Base-by-base conservation (phyloP, 2,329 filamentous ascomycete species). In the Trichoderma sp. region DNA sequence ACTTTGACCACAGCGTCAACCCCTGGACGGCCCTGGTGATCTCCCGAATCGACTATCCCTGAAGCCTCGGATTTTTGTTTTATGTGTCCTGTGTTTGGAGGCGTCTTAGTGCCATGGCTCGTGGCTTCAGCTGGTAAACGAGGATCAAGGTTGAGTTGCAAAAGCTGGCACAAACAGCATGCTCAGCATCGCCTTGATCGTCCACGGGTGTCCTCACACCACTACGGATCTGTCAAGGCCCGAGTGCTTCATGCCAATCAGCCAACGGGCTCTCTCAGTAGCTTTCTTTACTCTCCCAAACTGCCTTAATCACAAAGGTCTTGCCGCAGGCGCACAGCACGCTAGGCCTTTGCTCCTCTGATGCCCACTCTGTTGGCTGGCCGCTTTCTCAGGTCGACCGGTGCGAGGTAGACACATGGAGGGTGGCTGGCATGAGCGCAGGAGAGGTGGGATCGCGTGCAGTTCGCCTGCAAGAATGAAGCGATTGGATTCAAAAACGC, bases 41-140 rank as follows among this genome's bases (percentile, higher is more conserved):
- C 64, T 66, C 64, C 64, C 59, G 64, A 63, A 62, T 17, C 14
- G 21, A 57, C 21, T 45, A 52, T 52, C 60, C 64, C 60, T 66
- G 59, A 52, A 58, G 47, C 21, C 52, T 64, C 64, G 64, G 64
- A 66, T 66, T 59, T 66, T 66, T 39, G 3, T 66, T 57, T 57
- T 24, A 66, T 63, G 51, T 63, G 58, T 34, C 57, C 59, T 54
- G 50, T 63, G 41, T 55, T 45, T 6, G 50, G 41, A 39, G 50
- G 15, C 59, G n/a, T 12, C 24, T 24, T 26, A 51, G 57, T 44
- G 57, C 45, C 34, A 39, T 39, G 34, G 12, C 34, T 39, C 34
- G 14, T 26, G 39, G 45, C 4, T 12, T 26, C n/a, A 43, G 47
- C 45, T 26, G 34, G 12, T 17, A 34, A 43, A 21, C 1, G 2